phyloP scores from a whole-genome alignment of 108 stramenopile species.

The Skeletonema tropicum region DNA sequence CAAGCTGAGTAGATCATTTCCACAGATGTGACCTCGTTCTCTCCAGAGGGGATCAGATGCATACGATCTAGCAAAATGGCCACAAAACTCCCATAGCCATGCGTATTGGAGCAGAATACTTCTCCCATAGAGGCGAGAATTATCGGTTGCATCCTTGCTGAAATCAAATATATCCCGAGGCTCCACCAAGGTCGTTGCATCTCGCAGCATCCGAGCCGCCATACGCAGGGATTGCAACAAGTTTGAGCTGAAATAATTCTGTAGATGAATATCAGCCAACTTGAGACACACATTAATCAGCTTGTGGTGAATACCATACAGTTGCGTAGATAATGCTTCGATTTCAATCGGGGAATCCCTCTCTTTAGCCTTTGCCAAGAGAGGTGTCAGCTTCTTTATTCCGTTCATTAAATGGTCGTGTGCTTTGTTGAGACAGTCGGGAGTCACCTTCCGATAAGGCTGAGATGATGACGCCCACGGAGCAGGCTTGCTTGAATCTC shows the following conservation, averaged over 20 bases:
- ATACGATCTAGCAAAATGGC: conserved; percentile 88
- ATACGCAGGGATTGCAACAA: conserved; percentile 76
- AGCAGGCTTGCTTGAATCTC: conserved; percentile 27
- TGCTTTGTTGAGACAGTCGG: conserved; percentile 76
- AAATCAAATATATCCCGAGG: conserved; percentile 17
- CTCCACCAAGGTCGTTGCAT: conserved; percentile 55
- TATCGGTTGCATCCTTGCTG: conserved; percentile 11
- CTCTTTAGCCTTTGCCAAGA: conserved; percentile 47
- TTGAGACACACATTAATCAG: conserved; percentile 77
- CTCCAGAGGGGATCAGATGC: conserved; percentile 80
- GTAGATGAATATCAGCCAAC: conserved; percentile 75
- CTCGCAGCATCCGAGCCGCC: conserved; percentile 64
- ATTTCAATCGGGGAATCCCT: conserved; percentile 40
- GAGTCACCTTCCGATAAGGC: conserved; percentile 59
- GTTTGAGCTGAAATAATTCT: conserved; percentile 79
- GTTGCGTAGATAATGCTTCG: conserved; percentile 69
- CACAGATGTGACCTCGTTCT: conserved; percentile 78
- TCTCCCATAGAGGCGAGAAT: conserved; percentile 24
- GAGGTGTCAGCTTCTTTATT: conserved; percentile 56
- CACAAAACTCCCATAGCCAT: conserved; percentile 87
- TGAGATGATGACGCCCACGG: conserved; percentile 54
- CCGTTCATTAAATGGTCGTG: conserved; percentile 71
- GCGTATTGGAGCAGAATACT: conserved; percentile 71
- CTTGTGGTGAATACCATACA: conserved; percentile 82
- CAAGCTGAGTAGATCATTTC: conserved; percentile 68